Evolutionary conservation across 352 stramenopile genomes (phyloP).

Genomic region (Phytophthora aleatoria): DNA sequence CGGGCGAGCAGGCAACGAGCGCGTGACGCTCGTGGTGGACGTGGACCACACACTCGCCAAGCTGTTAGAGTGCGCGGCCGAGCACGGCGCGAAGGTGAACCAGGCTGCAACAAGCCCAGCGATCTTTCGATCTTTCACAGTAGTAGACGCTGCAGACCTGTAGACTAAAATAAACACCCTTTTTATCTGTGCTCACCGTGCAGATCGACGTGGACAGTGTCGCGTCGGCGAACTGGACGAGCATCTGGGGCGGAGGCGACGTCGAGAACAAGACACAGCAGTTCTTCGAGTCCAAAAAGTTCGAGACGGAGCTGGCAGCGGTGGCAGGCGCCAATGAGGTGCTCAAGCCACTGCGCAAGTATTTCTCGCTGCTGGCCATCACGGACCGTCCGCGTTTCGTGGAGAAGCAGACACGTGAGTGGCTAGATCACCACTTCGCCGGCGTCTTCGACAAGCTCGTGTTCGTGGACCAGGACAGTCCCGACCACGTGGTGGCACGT

Average conservation of each 20-base stretch:
- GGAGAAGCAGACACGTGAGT: conserved; percentile 77
- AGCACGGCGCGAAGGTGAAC: conserved; percentile 43
- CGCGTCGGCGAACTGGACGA: conserved; percentile 35
- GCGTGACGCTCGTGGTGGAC: conserved; percentile 59
- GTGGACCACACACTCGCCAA: conserved; percentile 68
- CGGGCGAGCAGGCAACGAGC: conserved; percentile 36
- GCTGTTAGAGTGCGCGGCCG: conserved; percentile 42
- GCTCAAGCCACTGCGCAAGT: conserved; percentile 65
- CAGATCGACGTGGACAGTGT: conserved; percentile 36
- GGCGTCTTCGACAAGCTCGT: conserved; percentile 80
- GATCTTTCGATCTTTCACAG: conserved; percentile 14
- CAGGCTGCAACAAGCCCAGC: background rate
- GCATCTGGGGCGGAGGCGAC: conserved; percentile 37
- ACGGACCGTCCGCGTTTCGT: conserved; percentile 60
- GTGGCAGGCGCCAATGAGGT: conserved; percentile 35
- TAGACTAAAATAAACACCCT: background rate
- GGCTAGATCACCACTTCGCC: conserved; percentile 64
- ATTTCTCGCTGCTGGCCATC: conserved; percentile 66
- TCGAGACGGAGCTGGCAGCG: conserved; percentile 40
- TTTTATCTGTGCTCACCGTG: background rate
- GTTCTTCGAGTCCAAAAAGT: conserved; percentile 65
- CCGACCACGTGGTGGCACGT: conserved; percentile 42
- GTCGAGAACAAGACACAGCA: conserved; percentile 35
- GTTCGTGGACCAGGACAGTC: conserved; percentile 57
- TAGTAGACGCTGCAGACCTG: background rate